phyloP scores from a whole-genome alignment of 495 filamentous ascomycete genomes.

The Neurospora tetraspora region DNA sequence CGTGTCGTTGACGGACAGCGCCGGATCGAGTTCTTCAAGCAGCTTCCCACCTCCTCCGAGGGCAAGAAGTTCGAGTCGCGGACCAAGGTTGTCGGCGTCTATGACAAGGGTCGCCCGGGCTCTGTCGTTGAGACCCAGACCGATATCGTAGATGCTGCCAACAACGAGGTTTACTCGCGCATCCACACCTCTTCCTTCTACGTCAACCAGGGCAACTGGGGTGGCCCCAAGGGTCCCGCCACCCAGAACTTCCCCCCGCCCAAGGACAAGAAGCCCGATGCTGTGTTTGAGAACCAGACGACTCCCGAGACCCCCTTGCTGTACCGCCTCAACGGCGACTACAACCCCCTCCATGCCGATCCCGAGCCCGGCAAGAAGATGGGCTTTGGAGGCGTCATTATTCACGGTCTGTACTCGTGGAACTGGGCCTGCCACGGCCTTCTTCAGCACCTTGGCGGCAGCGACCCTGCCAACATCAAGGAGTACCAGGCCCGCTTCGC shows the following conservation, averaged over 20 bases:
- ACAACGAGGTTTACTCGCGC: conserved; percentile 62
- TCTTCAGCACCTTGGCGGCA: conserved; percentile 59
- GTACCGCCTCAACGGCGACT: conserved; percentile 81
- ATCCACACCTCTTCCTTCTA: conserved; percentile 63
- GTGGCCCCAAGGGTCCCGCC: conserved; percentile 79
- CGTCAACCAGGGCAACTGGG: conserved; percentile 79
- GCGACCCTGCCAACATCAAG: conserved; percentile 66
- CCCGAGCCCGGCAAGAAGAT: conserved; percentile 77
- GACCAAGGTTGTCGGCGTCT: conserved; percentile 74
- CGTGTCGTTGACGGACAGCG: conserved; percentile 82
- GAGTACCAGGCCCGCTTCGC: conserved; percentile 87
- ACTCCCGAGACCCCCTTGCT: conserved; percentile 60
- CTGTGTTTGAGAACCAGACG: conserved; percentile 56
- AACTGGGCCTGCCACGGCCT: conserved; percentile 72
- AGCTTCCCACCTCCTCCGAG: conserved; percentile 59
- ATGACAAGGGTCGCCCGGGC: conserved; percentile 83
- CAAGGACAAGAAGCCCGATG: conserved; percentile 61
- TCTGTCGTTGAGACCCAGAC: conserved; percentile 75
- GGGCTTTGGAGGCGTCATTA: conserved; percentile 82
- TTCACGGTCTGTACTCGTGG: conserved; percentile 81
- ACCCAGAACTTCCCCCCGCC: conserved; percentile 68
- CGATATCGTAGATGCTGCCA: conserved; percentile 58
- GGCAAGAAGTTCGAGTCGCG: conserved; percentile 69
- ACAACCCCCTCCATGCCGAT: conserved; percentile 81
- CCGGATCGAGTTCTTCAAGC: conserved; percentile 65